Evolutionary conservation across 345 rosid species (phyloP).

Genomic region (Gossypium thurberi): DNA sequence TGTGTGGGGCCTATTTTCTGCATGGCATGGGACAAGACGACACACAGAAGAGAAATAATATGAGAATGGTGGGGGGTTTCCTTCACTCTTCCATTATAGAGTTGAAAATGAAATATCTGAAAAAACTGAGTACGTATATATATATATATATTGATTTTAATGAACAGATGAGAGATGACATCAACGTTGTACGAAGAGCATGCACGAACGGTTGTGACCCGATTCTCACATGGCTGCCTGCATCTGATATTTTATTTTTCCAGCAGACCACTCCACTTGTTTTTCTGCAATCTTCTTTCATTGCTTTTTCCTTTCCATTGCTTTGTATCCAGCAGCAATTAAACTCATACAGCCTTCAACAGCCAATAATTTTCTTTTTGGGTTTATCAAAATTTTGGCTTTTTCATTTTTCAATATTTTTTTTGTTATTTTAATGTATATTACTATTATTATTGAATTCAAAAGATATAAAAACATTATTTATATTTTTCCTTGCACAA

Average conservation of each 20-base stretch:
- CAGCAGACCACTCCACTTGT: slow-evolving; percentile 10
- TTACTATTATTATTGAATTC: background rate
- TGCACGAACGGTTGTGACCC: slow-evolving; percentile 1
- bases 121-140: background rate
- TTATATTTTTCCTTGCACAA: too few species aligned
- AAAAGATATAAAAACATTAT: too few species aligned
- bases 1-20: background rate
- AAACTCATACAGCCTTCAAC: background rate
- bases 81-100: background rate
- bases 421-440: background rate
- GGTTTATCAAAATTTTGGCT: background rate
- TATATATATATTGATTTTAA: background rate
- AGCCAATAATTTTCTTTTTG: slow-evolving; percentile 7
- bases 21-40: background rate
- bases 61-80: background rate
- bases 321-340: background rate
- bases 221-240: slow-evolving; percentile 7
- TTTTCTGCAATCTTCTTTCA: background rate
- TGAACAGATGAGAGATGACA: slow-evolving; percentile 2
- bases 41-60: background rate
- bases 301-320: background rate
- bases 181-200: background rate
- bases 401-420: background rate
- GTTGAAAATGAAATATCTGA: slow-evolving; percentile 2
- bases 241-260: background rate